These are phyloP conservation scores for Metschnikowia hibisci DNA, from an alignment of 805 yeast species.

Conservation along the genomic window DNA sequence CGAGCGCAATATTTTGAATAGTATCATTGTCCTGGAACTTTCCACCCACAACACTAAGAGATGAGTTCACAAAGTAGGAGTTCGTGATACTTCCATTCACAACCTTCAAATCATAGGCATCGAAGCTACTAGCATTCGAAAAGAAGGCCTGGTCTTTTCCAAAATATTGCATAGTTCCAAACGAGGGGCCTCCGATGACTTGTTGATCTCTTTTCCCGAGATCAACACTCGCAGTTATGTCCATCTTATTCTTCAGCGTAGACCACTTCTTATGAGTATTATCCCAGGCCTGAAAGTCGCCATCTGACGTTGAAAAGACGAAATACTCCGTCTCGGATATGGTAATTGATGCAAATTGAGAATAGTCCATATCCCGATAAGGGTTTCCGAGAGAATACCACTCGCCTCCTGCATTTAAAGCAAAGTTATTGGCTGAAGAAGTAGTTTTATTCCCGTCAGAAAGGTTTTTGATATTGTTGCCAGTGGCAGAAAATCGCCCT, in stretches of 20 bases:
- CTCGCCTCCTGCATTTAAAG: slow-evolving; percentile 32
- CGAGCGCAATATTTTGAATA: slow-evolving; percentile 27
- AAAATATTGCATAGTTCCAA: slow-evolving; percentile 32
- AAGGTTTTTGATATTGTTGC: slow-evolving; percentile 20
- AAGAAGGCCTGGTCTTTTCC: slow-evolving; percentile 25
- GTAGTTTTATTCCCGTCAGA: slow-evolving; percentile 26
- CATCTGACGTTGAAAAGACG: slow-evolving; percentile 30
- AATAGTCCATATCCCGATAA: slow-evolving; percentile 20
- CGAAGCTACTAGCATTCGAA: slow-evolving; percentile 20
- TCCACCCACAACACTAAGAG: slow-evolving; percentile 59
- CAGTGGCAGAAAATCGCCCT: slow-evolving; percentile 31
- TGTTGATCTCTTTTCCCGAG: slow-evolving; percentile 24
- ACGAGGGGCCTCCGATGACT: slow-evolving; percentile 33
- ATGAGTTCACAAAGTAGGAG: slow-evolving; percentile 45
- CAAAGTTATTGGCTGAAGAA: slow-evolving; percentile 31
- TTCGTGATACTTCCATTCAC: slow-evolving; percentile 22
- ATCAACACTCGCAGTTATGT: slow-evolving; percentile 26
- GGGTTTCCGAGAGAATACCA: slow-evolving; percentile 44
- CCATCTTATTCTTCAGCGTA: slow-evolving; percentile 20
- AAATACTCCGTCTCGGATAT: slow-evolving; percentile 40
- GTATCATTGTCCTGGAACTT: slow-evolving; percentile 34
- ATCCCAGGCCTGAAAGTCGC: slow-evolving; percentile 39
- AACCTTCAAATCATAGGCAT: slow-evolving; percentile 22
- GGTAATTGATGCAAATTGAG: slow-evolving; percentile 33
- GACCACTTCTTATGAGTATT: slow-evolving; percentile 35